phyloP scores from a whole-genome alignment of 1,139 yeast species.

The Pichia sp. region DNA sequence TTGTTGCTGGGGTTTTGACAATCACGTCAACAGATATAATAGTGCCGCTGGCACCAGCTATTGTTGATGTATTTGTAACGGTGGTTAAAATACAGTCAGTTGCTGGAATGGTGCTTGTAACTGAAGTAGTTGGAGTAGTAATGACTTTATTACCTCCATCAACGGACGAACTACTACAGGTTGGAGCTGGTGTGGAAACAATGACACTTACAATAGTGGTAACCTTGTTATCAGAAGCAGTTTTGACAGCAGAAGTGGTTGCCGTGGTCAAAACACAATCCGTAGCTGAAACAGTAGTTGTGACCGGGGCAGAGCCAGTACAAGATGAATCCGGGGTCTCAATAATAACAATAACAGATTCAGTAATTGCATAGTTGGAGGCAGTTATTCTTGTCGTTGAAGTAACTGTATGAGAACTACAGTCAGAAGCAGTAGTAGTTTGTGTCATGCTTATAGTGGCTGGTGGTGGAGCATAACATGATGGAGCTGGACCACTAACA shows the following conservation, averaged over 20 bases:
- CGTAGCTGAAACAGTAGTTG: not conserved
- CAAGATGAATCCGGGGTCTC: not conserved
- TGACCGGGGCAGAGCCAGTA: not conserved
- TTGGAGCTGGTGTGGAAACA: not conserved
- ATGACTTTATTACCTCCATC: no score
- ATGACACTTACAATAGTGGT: not conserved
- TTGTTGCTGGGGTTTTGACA: not conserved
- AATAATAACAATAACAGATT: not conserved
- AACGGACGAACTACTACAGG: not conserved
- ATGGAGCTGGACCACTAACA: not conserved
- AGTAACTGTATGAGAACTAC: not conserved
- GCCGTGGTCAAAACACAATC: not conserved
- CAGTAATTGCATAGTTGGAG: slow-evolving; percentile 3
- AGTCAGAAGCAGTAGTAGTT: not conserved
- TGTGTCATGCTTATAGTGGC: not conserved
- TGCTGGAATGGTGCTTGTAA: not conserved
- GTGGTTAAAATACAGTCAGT: not conserved
- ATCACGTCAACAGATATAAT: not conserved
- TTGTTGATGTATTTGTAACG: not conserved
- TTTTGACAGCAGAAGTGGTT: not conserved
- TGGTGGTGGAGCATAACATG: slow-evolving; percentile 3
- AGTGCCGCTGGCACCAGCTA: not conserved
- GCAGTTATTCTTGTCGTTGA: not conserved
- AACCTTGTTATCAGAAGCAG: not conserved
- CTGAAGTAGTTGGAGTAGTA: not conserved